Evolutionary conservation across 73 alveolate species (phyloP), one percentile per base, ranked within the genome.

Genomic region (Paramecium biaurelia): DNA sequence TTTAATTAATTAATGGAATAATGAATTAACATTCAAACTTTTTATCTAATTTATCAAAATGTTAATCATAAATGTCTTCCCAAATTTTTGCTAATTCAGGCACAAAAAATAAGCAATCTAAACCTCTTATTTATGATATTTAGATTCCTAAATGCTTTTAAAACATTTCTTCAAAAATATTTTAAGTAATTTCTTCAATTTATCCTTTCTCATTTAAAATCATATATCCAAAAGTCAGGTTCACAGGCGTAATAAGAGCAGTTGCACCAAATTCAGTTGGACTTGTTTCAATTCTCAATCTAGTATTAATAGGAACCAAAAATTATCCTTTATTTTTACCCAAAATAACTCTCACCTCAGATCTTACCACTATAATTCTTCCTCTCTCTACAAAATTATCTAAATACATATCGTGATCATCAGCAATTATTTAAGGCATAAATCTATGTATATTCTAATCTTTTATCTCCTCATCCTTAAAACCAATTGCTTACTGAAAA

Each of bases 321-420:
- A 79, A 79, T 34, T 24, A 3, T 7, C 49, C 70, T 24, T 79
- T 79, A 43, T 38, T 41, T 18, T 79, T 79, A 18, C 45, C 72
- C 42, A 41, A 79, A 0, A 79, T 42, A 5, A 79, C 42, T 79
- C 90, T 38, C 2, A 30, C 32, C 7, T 79, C 90, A 7, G 70
- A 23, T 47, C 56, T 38, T 20, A 79, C 90, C 14, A 79, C 74
- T 38, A 30, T 79, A 12, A 79, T 79, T 79, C 90, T 79, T 4
- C 90, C 90, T 42, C 76, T 79, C 30, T 79, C 90, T 4, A 79
- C 90, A 79, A 79, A 79, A 47, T 38, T 79, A 47, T 79, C 74
- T 20, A 79, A 47, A 79, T 79, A 79, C 35, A 20, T 21, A 79
- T 79, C 90, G 23, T 79, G 90, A 79, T 79, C 70, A 30, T 41